Conservation (phyloP, 164 flowering plant species). For the Kingdonia uniflora region DNA sequence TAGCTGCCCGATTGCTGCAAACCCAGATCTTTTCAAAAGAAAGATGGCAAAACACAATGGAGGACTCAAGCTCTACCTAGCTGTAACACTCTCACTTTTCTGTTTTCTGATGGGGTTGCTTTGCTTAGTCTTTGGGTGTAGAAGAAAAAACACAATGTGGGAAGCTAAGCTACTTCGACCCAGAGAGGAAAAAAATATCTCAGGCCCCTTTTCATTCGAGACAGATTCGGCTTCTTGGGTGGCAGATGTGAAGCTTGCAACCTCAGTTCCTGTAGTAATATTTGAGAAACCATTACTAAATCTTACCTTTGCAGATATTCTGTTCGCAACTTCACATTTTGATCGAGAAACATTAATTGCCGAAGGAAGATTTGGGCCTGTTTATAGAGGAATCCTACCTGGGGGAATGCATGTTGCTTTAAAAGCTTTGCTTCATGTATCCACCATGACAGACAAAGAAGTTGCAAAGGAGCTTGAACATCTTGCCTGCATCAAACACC, state of each 20-base stretch:
- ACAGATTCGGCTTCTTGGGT: conserved; percentile 91
- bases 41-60: conserved; percentile 25
- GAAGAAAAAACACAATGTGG: conserved; percentile 47
- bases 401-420: conserved; percentile 88
- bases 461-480: conserved; percentile 68
- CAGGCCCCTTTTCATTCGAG: conserved; percentile 86
- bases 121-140: conserved; percentile 53
- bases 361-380: conserved; percentile 85
- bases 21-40: conserved; percentile 33
- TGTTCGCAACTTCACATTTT: conserved; percentile 79
- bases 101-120: conserved; percentile 48
- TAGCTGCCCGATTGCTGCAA: conserved; percentile 68
- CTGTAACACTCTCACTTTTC: conserved; percentile 36
- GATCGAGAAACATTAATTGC: conserved; percentile 69
- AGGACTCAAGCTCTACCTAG: conserved; percentile 49
- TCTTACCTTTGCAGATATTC: conserved; percentile 74
- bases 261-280: conserved; percentile 61
- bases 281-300: conserved; percentile 86
- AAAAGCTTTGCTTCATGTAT: conserved; percentile 68
- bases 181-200: conserved; percentile 57
- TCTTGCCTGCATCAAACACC: conserved; percentile 75
- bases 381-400: conserved; percentile 69
- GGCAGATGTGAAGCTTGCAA: conserved; percentile 81
- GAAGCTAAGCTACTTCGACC: conserved; percentile 34
- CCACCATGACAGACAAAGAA: conserved; percentile 64